Percentiles rank a stretch among this genome's conserved stretches.
Evolutionary conservation across 106 monocot species (phyloP).

Genomic region (Dioscorea zingiberensis): DNA sequence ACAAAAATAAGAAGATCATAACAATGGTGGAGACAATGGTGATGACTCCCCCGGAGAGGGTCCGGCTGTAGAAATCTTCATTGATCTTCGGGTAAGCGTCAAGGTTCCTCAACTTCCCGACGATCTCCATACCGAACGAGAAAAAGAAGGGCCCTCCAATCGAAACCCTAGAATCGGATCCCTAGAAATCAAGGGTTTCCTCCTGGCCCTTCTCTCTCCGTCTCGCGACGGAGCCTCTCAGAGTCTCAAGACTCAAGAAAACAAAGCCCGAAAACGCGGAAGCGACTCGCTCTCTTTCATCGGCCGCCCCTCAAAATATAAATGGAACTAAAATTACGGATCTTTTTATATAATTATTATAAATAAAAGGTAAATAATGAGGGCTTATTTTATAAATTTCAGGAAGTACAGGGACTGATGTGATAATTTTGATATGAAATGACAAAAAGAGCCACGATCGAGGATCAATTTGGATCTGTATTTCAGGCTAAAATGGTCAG

Average conservation of each 20-base stretch:
- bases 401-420: no score
- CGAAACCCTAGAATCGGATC: background rate
- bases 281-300: background rate
- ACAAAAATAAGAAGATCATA: constrained; percentile 62
- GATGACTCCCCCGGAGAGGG: constrained; percentile 66
- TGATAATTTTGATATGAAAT: no score
- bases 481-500: no score
- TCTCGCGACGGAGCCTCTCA: background rate
- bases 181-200: constrained; percentile 13
- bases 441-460: no score
- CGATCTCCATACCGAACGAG: constrained; percentile 32
- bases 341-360: background rate
- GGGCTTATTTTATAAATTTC: constrained; percentile 5
- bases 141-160: background rate
- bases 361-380: background rate
- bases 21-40: constrained; percentile 53
- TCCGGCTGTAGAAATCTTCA: constrained; percentile 84
- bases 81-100: constrained; percentile 81
- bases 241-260: no score
- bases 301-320: background rate
- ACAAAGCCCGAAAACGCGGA: background rate
- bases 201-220: background rate
- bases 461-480: no score
- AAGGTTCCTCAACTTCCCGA: constrained; percentile 55
- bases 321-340: background rate